Base-by-base conservation (phyloP, 2,329 filamentous ascomycete species). In the Thermothelomyces thermophilus region DNA sequence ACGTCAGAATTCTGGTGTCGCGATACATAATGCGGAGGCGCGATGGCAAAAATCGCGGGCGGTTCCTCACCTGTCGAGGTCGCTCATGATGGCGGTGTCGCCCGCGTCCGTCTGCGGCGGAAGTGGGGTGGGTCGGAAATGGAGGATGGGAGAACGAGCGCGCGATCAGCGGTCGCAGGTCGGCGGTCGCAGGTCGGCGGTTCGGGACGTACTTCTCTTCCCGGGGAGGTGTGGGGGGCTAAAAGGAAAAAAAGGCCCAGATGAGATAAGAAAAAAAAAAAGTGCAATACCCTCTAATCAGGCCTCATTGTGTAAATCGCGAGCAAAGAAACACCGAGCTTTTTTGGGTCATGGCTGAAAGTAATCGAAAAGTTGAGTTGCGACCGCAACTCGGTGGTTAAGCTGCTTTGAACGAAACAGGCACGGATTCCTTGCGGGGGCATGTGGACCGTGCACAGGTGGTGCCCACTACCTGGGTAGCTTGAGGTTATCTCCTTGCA, bases 51-150 rank as follows among this genome's bases (percentile, higher is more conserved):
- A 8, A 3, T 35, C n/a, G 33, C 17, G 37, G 33, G 50, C 14
- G 50, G n/a, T n/a, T n/a, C n/a, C 73, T 60, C 76, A 95, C 90
- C 82, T 87, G 73, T 97, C 93, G 63, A 97, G 80, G 69, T 97
- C 90, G 71, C 90, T 95, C 86, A 95, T 96, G 48, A 62, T 66
- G 35, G 36, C 34, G 31, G 24, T 17, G 24, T n/a, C 1, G n/a
- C 5, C 26, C 28, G 2, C 24, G 39, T 28, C 10, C 22, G 4
- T 16, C 13, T 14, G 31, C 8, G 19, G 19, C 10, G 36, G 35
- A 19, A 5, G 41, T 19, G 13, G 30, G 7, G 19, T 16, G 39
- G 28, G 19, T 14, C 16, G 41, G 24, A 28, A 41, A 17, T 22
- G 2, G 16, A n/a, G n/a, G n/a, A 19, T 22, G 19, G 13, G 31